phyloP scores from a whole-genome alignment of 495 filamentous ascomycete species.

The Lasiosphaeria miniovina region DNA sequence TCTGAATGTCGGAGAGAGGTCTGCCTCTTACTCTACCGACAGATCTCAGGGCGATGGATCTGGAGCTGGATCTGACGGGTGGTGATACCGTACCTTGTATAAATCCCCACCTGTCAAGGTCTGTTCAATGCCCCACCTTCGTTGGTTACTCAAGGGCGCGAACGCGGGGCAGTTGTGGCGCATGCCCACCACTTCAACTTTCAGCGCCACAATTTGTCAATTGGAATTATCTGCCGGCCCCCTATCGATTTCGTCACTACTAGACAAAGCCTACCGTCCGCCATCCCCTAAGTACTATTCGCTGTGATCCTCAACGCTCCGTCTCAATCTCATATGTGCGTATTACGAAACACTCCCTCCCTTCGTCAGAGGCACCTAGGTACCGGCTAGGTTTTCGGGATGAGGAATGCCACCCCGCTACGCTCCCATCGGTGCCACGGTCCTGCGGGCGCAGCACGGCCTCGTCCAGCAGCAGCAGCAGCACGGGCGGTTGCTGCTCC shows the following conservation, averaged over 20 bases:
- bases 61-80: neutral
- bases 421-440: constrained; percentile 23
- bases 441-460: constrained; percentile 15
- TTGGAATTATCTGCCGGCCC: neutral
- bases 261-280: neutral
- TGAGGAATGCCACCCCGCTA: constrained; percentile 54
- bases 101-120: neutral
- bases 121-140: neutral
- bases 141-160: neutral
- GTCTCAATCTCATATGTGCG: too few relatives aligned
- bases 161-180: constrained; percentile 20
- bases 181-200: neutral
- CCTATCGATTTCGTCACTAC: constrained; percentile 20
- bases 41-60: neutral
- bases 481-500: constrained; percentile 5
- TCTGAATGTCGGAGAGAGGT: constrained; percentile 3
- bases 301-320: neutral
- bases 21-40: neutral
- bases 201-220: constrained; percentile 7
- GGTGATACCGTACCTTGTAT: neutral
- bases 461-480: constrained; percentile 3
- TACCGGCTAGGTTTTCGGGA: constrained; percentile 26
- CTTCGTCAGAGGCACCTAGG: neutral
- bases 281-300: neutral
- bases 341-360: neutral